Evolutionary conservation across 2,329 filamentous ascomycete genomes (phyloP), one percentile per base, ranked within the genome.

Genomic region (Nemania serpens): DNA sequence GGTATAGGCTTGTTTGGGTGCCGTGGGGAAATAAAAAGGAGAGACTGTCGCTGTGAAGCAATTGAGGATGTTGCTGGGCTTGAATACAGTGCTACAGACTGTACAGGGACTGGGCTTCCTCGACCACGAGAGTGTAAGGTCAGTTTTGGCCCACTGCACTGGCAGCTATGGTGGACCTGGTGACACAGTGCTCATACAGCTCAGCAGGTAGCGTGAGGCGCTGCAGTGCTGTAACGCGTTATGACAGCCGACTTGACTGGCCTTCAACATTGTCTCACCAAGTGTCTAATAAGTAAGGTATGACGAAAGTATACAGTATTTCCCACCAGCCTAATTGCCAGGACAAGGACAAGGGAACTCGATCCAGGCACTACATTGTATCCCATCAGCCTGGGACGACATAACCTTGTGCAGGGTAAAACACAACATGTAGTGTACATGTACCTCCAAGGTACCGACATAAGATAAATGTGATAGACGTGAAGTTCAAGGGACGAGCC

Each of bases 331-430:
- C 25, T 3, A 7, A 4, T 29, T 29, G 10, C 9, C 10, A 47
- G 22, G 15, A 20, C 17, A 10, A 18, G 42, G 41, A 20, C 11
- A 43, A 43, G 18, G 10, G 13, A 41, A 2, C 12, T 10, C 18
- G 9, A 20, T 36, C 11, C 11, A 54, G n/a, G 15, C 11, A 15
- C 4, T 29, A 7, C 36, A 36, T 45, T 39, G 54, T 37, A 39
- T 43, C 17, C 55, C 37, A 29, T 50, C 15, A 41, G 48, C 20
- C 13, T 50, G 37, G 55, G 37, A 49, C 42, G 42, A 51, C 53
- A n/a, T 46, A 48, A 29, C 25, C 25, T 29, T 29, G 25, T 29
- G 25, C 25, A 4, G 7, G 25, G 7, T 29, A 29, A n/a, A n/a
- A n/a, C n/a, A n/a, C n/a, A n/a, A n/a, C n/a, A n/a, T n/a, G n/a